Evolutionary conservation across 208 protist species (phyloP), one percentile per base, ranked within the genome.

Genomic region (Crithidia sp.): DNA sequence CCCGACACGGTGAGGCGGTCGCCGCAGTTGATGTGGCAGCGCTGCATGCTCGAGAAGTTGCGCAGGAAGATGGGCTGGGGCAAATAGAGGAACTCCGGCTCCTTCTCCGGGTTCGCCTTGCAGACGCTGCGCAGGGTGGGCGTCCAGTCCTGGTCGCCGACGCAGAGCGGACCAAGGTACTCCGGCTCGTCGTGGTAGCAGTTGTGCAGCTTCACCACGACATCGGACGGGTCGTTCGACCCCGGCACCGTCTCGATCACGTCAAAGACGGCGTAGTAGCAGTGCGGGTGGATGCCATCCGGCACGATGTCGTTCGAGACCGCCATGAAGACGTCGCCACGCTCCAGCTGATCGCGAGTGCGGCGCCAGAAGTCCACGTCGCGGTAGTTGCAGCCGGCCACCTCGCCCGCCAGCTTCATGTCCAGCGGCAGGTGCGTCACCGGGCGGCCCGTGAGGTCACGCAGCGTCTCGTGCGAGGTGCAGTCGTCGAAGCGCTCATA

Each of bases 1-100:
- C 91, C 91, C 6, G 79, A 72, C 19, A 81, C 76, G 53, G 65
- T 92, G 56, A 92, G 79, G 19, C 88, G 90, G 62, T 93, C 88
- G 44, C 90, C 90, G 59, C 88, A 95, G 83, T 93, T 93, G 74
- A 95, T 89, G 72, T 92, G 86, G 77, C 90, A 95, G n/a, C 86
- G 87, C 73, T 93, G 88, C 82, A 95, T 89, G 72, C 86, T 85
- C 57, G 75, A 83, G 77, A 95, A 95, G 80, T 95, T 91, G 45
- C 76, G 68, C 55, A 95, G 81, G 71, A 95, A 95, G 36, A 67
- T 81, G 12, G 74, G 73, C 60, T 91, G 74, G 40, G 90, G 90
- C 67, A 92, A 60, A 75, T 82, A 89, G 39, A 93, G 77, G 62
- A 77, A 69, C 45, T 87, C 80, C 13, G 39, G 65, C 67, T 88